These are phyloP conservation scores for Hypoxylon sp. DNA, from an alignment of 2,329 filamentous ascomycete species.

Conservation along the genomic window DNA sequence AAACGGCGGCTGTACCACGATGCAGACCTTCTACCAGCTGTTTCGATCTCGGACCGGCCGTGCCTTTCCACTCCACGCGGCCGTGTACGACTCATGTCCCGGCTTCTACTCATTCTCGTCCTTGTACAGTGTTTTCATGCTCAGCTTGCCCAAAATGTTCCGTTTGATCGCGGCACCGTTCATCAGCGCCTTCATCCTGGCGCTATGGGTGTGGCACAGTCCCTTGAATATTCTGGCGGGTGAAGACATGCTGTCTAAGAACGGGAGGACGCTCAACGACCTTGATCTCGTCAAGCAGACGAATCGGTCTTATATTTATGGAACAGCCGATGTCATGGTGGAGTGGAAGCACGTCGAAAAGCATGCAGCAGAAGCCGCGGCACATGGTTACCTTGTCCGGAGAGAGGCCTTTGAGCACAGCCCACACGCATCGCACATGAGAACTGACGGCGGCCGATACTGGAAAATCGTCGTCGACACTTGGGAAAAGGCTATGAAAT, in stretches of 20 bases:
- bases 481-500: constrained; percentile 50
- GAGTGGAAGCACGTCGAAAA: constrained; percentile 55
- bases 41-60: constrained; percentile 43
- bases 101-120: constrained; percentile 53
- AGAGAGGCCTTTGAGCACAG: constrained; percentile 57
- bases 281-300: constrained; percentile 49
- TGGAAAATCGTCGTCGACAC: constrained; percentile 57
- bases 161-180: constrained; percentile 45
- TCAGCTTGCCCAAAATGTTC: constrained; percentile 46
- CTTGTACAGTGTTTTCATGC: constrained; percentile 51
- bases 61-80: constrained; percentile 52
- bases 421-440: constrained; percentile 60
- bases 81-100: constrained; percentile 59
- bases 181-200: constrained; percentile 46
- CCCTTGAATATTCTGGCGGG: constrained; percentile 45
- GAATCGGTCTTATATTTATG: constrained; percentile 61
- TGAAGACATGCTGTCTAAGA: constrained; percentile 45
- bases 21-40: constrained; percentile 49
- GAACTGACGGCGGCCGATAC: constrained; percentile 56
- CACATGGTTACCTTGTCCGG: constrained; percentile 52
- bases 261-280: constrained; percentile 51
- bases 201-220: constrained; percentile 45
- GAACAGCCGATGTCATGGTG: constrained; percentile 57
- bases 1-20: constrained; percentile 58
- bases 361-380: constrained; percentile 54